Evolutionary conservation across 2,329 filamentous ascomycete genomes (phyloP).

Genomic region (Alternaria panax): DNA sequence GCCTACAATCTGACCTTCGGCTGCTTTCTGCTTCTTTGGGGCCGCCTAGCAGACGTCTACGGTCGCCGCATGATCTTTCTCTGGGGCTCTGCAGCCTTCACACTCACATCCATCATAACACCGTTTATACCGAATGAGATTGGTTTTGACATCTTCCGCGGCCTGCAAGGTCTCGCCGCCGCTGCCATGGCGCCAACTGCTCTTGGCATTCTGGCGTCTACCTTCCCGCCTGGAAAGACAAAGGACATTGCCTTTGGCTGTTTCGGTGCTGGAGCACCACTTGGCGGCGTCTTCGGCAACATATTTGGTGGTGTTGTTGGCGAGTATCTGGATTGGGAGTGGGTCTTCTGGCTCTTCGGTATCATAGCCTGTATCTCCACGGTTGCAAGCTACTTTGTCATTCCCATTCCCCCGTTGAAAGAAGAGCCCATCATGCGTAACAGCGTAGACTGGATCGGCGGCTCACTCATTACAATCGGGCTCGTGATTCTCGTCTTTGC

Average conservation of each 20-base stretch:
- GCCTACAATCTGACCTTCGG: conserved; percentile 72
- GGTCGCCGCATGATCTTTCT: conserved; percentile 72
- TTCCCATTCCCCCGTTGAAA: conserved; percentile 60
- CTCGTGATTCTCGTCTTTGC: conserved; percentile 71
- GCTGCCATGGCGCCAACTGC: conserved; percentile 75
- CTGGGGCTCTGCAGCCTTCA: conserved; percentile 69
- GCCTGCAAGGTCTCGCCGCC: conserved; percentile 71
- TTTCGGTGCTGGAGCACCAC: conserved; percentile 65
- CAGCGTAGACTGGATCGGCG: conserved; percentile 72
- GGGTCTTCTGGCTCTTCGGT: conserved; percentile 63
- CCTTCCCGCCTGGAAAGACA: conserved; percentile 70
- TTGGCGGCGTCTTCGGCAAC: conserved; percentile 71
- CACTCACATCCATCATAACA: conserved; percentile 64
- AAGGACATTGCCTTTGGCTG: conserved; percentile 72
- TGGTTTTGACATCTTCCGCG: conserved; percentile 71
- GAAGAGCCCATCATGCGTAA: conserved; percentile 47
- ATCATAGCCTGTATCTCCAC: conserved; percentile 66
- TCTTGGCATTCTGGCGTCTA: conserved; percentile 72
- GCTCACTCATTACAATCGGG: conserved; percentile 66
- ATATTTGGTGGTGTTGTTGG: conserved; percentile 55
- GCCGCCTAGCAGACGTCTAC: conserved; percentile 71
- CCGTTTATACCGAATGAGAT: conserved; percentile 73
- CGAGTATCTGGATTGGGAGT: conserved; percentile 57
- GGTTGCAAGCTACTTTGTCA: conserved; percentile 64
- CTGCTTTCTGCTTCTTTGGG: conserved; percentile 73